These are phyloP conservation scores for Umbilicus rupestris DNA, from an alignment of 164 flowering plant genomes.

Conservation along the genomic window DNA sequence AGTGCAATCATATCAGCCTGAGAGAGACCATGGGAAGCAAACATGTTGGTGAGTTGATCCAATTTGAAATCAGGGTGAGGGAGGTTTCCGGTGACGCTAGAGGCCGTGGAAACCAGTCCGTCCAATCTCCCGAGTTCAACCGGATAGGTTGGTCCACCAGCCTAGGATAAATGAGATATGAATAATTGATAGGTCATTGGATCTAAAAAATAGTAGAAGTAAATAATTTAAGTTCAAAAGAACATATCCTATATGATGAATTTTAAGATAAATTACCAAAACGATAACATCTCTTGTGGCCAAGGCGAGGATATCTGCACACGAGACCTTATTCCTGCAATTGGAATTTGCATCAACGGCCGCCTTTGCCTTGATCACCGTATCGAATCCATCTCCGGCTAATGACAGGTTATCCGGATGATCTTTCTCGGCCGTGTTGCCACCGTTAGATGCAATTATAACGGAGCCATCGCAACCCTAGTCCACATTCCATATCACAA, in stretches of 20 bases:
- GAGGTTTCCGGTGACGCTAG: conserved; percentile 45
- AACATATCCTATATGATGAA: background rate
- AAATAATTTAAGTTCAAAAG: too few species aligned
- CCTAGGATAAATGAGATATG: background rate
- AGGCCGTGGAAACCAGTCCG: conserved; percentile 51
- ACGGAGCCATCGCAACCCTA: conserved; percentile 45
- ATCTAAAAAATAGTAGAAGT: too few species aligned
- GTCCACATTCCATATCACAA: background rate
- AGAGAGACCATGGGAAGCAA: conserved; percentile 34
- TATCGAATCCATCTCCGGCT: conserved; percentile 40
- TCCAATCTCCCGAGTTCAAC: conserved; percentile 72
- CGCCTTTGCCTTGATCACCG: conserved; percentile 29
- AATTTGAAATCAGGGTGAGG: conserved; percentile 46
- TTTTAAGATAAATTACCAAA: conserved; percentile 14
- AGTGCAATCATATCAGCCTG: conserved; percentile 62
- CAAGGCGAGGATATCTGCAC: conserved; percentile 31
- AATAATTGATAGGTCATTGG: too few species aligned
- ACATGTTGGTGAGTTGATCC: conserved; percentile 30
- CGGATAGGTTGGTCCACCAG: conserved; percentile 22
- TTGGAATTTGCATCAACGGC: conserved; percentile 22
- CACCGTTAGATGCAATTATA: conserved; percentile 14
- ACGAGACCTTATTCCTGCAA: conserved; percentile 32
- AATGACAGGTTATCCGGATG: conserved; percentile 28
- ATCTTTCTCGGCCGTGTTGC: conserved; percentile 28
- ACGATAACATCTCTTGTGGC: conserved; percentile 31